Evolutionary conservation across 139 green algal species (phyloP).

Genomic region (Closterium sp.): DNA sequence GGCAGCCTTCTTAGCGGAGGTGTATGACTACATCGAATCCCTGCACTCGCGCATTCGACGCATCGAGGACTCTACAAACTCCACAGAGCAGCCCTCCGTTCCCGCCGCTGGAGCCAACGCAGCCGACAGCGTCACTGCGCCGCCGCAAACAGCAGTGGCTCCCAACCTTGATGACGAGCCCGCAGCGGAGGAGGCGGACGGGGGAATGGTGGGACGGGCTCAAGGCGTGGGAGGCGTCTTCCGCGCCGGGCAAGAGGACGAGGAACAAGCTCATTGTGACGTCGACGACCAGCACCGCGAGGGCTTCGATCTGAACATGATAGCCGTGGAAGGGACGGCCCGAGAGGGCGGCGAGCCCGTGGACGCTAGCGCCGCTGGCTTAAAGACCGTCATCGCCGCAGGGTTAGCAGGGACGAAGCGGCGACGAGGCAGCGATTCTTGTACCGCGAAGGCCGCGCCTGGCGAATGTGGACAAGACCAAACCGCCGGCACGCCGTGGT

Average conservation of each 20-base stretch:
- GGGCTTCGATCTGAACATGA: neutral
- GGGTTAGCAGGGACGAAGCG: neutral
- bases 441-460: neutral
- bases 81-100: neutral
- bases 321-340: neutral
- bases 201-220: neutral
- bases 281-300: neutral
- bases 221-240: neutral
- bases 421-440: neutral
- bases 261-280: neutral
- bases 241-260: neutral
- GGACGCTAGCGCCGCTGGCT: neutral
- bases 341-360: neutral
- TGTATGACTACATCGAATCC: slow-evolving; percentile 26
- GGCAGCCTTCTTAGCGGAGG: slow-evolving; percentile 26
- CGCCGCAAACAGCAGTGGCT: neutral
- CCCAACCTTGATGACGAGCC: neutral
- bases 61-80: neutral
- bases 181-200: neutral
- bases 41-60: slow-evolving; percentile 8
- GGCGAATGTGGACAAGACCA: neutral
- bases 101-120: neutral
- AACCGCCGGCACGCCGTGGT: neutral
- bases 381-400: neutral
- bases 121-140: neutral